These are phyloP conservation scores for Trematosphaeria pertusa DNA, from an alignment of 2,329 filamentous ascomycete genomes.

Conservation along the genomic window DNA sequence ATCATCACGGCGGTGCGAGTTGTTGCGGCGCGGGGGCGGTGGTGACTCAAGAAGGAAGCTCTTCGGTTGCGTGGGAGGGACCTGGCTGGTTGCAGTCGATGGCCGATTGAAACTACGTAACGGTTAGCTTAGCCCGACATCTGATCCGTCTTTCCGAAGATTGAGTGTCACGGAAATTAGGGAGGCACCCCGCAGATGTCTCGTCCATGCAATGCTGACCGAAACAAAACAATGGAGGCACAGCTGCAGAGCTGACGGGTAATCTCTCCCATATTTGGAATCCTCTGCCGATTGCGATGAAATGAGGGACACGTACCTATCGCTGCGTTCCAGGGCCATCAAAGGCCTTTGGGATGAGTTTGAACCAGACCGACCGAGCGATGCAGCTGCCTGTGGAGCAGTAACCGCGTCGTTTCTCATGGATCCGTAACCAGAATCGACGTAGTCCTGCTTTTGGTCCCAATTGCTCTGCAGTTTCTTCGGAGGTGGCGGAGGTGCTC, in stretches of 20 bases:
- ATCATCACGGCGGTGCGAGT: slow-evolving; percentile 37
- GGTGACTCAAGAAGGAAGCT: slow-evolving; percentile 36
- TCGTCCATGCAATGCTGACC: slow-evolving; percentile 8
- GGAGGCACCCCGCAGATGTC: background rate
- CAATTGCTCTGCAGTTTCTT: slow-evolving; percentile 22
- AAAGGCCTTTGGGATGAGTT: slow-evolving; percentile 36
- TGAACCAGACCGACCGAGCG: slow-evolving; percentile 34
- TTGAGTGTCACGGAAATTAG: background rate
- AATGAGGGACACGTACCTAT: slow-evolving; percentile 31
- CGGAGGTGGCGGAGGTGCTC: slow-evolving; percentile 29
- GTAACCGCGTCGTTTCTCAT: slow-evolving; percentile 31
- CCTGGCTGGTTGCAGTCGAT: slow-evolving; percentile 11
- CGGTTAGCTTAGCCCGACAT: too few relatives aligned
- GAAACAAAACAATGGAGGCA: slow-evolving; percentile 19
- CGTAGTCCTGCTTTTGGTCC: slow-evolving; percentile 34
- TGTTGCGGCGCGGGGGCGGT: slow-evolving; percentile 27
- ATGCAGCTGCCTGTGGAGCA: slow-evolving; percentile 30
- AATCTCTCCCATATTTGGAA: too few relatives aligned
- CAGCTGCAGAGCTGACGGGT: too few relatives aligned
- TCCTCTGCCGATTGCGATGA: slow-evolving; percentile 12
- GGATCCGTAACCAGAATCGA: slow-evolving; percentile 33
- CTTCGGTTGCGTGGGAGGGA: slow-evolving; percentile 15
- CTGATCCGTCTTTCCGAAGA: too few relatives aligned
- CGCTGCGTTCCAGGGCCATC: slow-evolving; percentile 35
- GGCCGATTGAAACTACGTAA: slow-evolving; percentile 30